Percentiles rank a stretch among this genome's conserved stretches.
Evolutionary conservation across 495 filamentous ascomycete genomes (phyloP).

Genomic region (Tirmania nivea): DNA sequence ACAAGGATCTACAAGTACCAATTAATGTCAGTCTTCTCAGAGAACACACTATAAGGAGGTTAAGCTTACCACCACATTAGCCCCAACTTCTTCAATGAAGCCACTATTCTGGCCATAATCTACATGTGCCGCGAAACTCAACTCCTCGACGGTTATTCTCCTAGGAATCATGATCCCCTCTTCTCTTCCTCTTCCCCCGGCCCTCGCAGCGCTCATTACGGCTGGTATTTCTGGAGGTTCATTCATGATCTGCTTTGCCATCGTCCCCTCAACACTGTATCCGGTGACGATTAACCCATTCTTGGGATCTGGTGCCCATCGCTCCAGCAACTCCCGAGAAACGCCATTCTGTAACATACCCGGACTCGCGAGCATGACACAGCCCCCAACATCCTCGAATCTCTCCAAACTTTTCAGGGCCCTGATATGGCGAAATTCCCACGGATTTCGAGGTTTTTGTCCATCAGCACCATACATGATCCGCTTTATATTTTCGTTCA

Average conservation of each 20-base stretch:
- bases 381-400: conserved; percentile 87
- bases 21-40: conserved; percentile 11
- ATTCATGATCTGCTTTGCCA: conserved; percentile 84
- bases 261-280: conserved; percentile 94
- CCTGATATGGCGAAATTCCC: conserved; percentile 86
- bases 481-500: conserved; percentile 97
- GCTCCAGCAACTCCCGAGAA: conserved; percentile 70
- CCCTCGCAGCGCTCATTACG: conserved; percentile 51
- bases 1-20: conserved; percentile 49
- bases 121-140: conserved; percentile 87
- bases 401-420: conserved; percentile 78
- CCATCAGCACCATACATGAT: conserved; percentile 62
- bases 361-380: conserved; percentile 89
- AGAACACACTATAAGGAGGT: not conserved
- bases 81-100: conserved; percentile 81
- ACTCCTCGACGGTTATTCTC: conserved; percentile 76
- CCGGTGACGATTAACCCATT: conserved; percentile 96
- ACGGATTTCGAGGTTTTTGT: conserved; percentile 53
- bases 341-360: conserved; percentile 88
- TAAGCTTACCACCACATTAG: conserved; percentile 66
- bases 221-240: conserved; percentile 86
- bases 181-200: conserved; percentile 28
- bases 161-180: conserved; percentile 67
- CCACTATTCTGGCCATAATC: conserved; percentile 87
- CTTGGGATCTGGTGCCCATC: conserved; percentile 85